Percentiles rank a stretch among this genome's conserved stretches.
These are phyloP conservation scores for Tylopilus rubrobrunneus DNA, from an alignment of 768 basidiomycete genomes.

Conservation along the genomic window DNA sequence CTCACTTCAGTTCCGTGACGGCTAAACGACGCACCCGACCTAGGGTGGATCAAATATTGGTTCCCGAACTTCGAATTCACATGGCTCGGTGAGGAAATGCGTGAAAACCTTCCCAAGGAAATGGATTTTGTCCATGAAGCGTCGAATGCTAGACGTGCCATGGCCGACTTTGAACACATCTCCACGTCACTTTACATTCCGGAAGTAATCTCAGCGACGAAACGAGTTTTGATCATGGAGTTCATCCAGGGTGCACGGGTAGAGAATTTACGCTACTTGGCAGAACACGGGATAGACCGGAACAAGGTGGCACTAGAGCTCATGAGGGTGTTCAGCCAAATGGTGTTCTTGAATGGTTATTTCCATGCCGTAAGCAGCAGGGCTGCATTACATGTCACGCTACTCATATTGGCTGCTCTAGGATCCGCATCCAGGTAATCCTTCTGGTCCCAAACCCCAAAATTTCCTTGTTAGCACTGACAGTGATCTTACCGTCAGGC, in stretches of 20 bases:
- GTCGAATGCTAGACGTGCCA: conserved; percentile 70
- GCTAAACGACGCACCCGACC: background rate
- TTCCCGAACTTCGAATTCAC: conserved; percentile 96
- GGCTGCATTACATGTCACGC: background rate
- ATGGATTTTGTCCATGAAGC: conserved; percentile 96
- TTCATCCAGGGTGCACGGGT: conserved; percentile 86
- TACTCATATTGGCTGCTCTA: conserved; percentile 29
- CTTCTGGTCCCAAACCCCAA: background rate
- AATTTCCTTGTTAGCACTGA: background rate
- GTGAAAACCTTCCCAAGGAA: conserved; percentile 83
- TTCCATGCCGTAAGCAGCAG: conserved; percentile 65
- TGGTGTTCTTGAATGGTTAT: conserved; percentile 96
- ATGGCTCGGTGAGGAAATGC: conserved; percentile 95
- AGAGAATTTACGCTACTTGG: conserved; percentile 83
- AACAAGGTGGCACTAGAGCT: conserved; percentile 93
- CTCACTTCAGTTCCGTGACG: background rate
- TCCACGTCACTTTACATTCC: conserved; percentile 87
- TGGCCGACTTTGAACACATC: conserved; percentile 63
- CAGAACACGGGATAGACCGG: conserved; percentile 78
- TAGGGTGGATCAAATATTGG: conserved; percentile 84
- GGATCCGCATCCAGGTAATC: conserved; percentile 83
- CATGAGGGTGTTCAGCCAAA: conserved; percentile 84
- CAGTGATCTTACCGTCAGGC: conserved; percentile 38
- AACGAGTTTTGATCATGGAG: conserved; percentile 91
- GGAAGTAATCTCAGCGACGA: conserved; percentile 72